These are phyloP conservation scores for Xylaria sp. DNA, from an alignment of 2,329 filamentous ascomycete species.

Conservation along the genomic window DNA sequence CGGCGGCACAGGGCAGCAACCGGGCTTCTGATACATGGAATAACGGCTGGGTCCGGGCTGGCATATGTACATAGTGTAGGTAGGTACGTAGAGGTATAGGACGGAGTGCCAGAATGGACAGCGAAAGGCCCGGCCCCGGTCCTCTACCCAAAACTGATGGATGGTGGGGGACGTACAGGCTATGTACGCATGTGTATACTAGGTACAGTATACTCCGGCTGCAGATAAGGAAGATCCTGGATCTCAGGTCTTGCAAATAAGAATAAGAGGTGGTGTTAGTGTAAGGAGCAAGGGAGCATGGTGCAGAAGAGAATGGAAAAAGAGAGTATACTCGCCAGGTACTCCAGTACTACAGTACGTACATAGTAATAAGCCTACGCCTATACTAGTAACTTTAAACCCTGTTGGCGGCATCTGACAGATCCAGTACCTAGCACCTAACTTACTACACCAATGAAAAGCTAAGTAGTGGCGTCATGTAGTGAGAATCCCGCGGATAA, in stretches of 20 bases:
- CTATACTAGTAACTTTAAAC: not conserved
- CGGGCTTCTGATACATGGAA: not conserved
- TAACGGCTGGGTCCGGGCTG: not conserved
- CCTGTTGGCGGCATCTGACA: slow-evolving; percentile 31
- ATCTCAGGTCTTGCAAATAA: slow-evolving; percentile 8
- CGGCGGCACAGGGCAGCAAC: slow-evolving; percentile 22
- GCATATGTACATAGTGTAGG: not conserved
- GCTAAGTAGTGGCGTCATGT: slow-evolving; percentile 22
- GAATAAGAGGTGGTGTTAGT: too few relatives aligned
- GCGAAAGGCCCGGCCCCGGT: not conserved
- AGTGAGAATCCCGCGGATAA: slow-evolving; percentile 24
- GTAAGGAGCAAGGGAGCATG: not conserved
- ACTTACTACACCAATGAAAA: slow-evolving; percentile 33
- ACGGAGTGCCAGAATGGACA: not conserved
- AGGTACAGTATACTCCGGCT: not conserved
- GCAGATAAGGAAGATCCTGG: slow-evolving; percentile 30
- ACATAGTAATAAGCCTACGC: slow-evolving; percentile 13
- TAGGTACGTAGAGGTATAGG: not conserved
- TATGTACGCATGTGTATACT: not conserved
- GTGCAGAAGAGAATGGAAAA: not conserved
- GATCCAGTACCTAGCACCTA: slow-evolving; percentile 21
- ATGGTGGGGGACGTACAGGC: slow-evolving; percentile 11
- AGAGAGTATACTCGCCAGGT: not conserved
- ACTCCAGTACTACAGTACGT: too few relatives aligned
- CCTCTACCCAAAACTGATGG: not conserved